These are phyloP conservation scores for Blastomyces gilchristii DNA, from an alignment of 2,329 filamentous ascomycete species.

Conservation along the genomic window DNA sequence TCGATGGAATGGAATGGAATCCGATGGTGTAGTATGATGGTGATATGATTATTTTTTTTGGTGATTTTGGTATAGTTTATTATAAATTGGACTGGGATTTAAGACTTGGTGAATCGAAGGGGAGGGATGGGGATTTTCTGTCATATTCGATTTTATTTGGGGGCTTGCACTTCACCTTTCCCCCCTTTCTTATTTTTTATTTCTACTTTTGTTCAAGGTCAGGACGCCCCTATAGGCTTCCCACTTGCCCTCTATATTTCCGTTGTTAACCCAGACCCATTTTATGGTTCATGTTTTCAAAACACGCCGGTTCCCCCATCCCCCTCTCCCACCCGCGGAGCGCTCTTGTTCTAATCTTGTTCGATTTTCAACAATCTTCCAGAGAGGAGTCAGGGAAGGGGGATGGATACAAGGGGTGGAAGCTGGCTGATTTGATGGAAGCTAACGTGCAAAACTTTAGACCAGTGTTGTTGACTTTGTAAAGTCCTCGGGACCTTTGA, in stretches of 20 bases:
- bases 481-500: too few relatives aligned
- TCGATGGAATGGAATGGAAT: too few relatives aligned
- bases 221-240: too few relatives aligned
- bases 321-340: too few relatives aligned
- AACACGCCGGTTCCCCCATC: not conserved
- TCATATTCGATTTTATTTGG: too few relatives aligned
- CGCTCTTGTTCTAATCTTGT: not conserved
- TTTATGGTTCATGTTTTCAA: not conserved
- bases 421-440: not conserved
- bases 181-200: too few relatives aligned
- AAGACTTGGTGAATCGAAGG: not conserved
- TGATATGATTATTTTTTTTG: not conserved
- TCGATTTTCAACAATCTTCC: not conserved
- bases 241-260: too few relatives aligned
- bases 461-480: too few relatives aligned
- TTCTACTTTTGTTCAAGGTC: too few relatives aligned
- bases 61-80: not conserved
- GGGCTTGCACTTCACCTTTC: too few relatives aligned
- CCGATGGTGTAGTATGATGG: not conserved
- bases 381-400: not conserved
- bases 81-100: not conserved
- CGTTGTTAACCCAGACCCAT: too few relatives aligned
- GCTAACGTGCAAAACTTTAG: not conserved
- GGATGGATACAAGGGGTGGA: not conserved
- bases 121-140: too few relatives aligned